Evolutionary conservation across 2,329 filamentous ascomycete species (phyloP).

Genomic region (Penicillium sp.): DNA sequence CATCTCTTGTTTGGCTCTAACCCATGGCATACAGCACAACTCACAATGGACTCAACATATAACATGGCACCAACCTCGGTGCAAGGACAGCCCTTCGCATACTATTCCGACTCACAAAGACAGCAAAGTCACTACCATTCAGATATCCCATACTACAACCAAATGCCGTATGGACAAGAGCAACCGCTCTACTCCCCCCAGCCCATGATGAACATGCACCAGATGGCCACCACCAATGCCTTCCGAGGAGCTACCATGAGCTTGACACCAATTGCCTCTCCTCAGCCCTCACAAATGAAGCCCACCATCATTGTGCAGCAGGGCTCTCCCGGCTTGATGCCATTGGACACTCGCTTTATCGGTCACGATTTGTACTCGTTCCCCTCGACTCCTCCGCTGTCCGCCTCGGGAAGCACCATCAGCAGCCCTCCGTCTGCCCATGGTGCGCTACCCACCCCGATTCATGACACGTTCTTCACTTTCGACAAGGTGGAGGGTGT

Average conservation of each 20-base stretch:
- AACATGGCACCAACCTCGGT: slow-evolving; percentile 51
- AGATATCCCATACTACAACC: slow-evolving; percentile 49
- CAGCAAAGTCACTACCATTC: slow-evolving; percentile 69
- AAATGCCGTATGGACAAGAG: slow-evolving; percentile 36
- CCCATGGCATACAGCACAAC: background rate
- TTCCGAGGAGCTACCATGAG: slow-evolving; percentile 41
- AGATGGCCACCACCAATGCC: slow-evolving; percentile 44
- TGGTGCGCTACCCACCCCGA: slow-evolving; percentile 76
- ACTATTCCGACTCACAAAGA: slow-evolving; percentile 79
- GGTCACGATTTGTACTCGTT: slow-evolving; percentile 66
- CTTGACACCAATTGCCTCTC: slow-evolving; percentile 71
- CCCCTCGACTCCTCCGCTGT: slow-evolving; percentile 84
- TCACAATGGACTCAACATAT: slow-evolving; percentile 65
- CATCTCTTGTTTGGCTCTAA: background rate
- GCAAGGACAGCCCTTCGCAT: slow-evolving; percentile 79
- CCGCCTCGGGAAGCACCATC: slow-evolving; percentile 77
- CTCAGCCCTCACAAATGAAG: slow-evolving; percentile 72
- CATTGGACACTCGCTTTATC: slow-evolving; percentile 73
- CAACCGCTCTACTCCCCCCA: slow-evolving; percentile 42
- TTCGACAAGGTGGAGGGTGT: slow-evolving; percentile 65
- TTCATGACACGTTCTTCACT: slow-evolving; percentile 75
- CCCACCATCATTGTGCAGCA: slow-evolving; percentile 68
- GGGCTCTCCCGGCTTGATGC: slow-evolving; percentile 53
- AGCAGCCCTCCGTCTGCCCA: slow-evolving; percentile 78
- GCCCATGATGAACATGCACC: slow-evolving; percentile 47